Evolutionary conservation across 139 green algal genomes (phyloP).

Genomic region (Volvox africanus): DNA sequence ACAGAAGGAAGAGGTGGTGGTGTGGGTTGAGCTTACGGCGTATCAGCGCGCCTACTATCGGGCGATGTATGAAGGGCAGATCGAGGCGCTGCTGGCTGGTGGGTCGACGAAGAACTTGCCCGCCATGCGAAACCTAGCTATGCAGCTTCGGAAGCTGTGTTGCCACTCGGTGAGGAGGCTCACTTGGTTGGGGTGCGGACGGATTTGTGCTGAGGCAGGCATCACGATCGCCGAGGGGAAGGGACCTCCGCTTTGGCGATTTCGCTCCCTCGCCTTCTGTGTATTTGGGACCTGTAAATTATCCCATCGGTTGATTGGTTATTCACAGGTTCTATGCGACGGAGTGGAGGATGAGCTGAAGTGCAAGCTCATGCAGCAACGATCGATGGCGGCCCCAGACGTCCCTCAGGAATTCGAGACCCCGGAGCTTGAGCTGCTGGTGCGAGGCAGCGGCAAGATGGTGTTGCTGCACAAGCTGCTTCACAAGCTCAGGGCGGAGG

Average conservation of each 20-base stretch:
- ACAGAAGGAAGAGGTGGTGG: slow-evolving; percentile 94
- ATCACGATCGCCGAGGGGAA: no score
- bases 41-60: slow-evolving; percentile 88
- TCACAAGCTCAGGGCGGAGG: slow-evolving; percentile 85
- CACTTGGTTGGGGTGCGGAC: no score
- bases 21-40: slow-evolving; percentile 89
- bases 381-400: neutral
- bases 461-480: slow-evolving; percentile 87
- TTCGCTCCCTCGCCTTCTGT: no score
- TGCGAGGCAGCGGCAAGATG: slow-evolving; percentile 84
- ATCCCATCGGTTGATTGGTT: no score
- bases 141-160: slow-evolving; percentile 98
- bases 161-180: slow-evolving; percentile 86
- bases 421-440: slow-evolving; percentile 73
- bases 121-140: slow-evolving; percentile 89
- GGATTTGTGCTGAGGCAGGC: no score
- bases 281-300: no score
- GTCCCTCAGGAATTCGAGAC: neutral
- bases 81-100: slow-evolving; percentile 72
- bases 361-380: neutral
- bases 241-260: no score
- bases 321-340: slow-evolving; percentile 85
- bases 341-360: slow-evolving; percentile 87
- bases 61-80: slow-evolving; percentile 79
- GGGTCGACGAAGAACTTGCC: slow-evolving; percentile 75